Evolutionary conservation across 768 basidiomycete species (phyloP).

Genomic region (Boletus reticuloceps): DNA sequence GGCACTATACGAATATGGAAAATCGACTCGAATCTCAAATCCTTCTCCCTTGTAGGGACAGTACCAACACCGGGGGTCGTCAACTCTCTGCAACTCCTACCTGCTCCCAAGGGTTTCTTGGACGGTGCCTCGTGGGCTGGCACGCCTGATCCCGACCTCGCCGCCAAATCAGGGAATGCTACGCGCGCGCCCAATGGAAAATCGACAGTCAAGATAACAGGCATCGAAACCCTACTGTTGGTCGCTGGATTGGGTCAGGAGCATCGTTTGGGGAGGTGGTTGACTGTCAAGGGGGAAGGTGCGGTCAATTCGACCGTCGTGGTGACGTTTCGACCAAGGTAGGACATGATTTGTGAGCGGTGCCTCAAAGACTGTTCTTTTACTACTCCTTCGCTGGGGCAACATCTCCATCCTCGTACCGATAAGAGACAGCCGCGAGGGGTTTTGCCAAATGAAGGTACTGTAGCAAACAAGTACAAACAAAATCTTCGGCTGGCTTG

Average conservation of each 20-base stretch:
- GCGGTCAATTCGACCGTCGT: slow-evolving; percentile 73
- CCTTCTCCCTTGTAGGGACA: slow-evolving; percentile 65
- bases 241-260: slow-evolving; percentile 86
- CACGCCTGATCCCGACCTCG: background rate
- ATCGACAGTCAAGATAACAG: slow-evolving; percentile 26
- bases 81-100: slow-evolving; percentile 84
- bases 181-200: background rate
- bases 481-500: background rate
- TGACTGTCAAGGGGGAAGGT: slow-evolving; percentile 67
- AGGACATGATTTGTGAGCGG: slow-evolving; percentile 6
- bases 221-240: slow-evolving; percentile 48
- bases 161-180: background rate
- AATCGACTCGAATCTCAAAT: slow-evolving; percentile 73
- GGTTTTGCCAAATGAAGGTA: background rate
- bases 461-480: background rate
- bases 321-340: slow-evolving; percentile 46
- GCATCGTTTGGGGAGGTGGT: slow-evolving; percentile 87
- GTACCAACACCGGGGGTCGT: slow-evolving; percentile 75
- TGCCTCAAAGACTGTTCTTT: too few species aligned
- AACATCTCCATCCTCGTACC: background rate
- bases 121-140: slow-evolving; percentile 45
- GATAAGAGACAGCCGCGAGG: background rate
- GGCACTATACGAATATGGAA: slow-evolving; percentile 90
- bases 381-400: background rate
- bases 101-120: slow-evolving; percentile 42